phyloP scores from a whole-genome alignment of 202 grass and related monocot species.

The Hordeum pubiflorum region DNA sequence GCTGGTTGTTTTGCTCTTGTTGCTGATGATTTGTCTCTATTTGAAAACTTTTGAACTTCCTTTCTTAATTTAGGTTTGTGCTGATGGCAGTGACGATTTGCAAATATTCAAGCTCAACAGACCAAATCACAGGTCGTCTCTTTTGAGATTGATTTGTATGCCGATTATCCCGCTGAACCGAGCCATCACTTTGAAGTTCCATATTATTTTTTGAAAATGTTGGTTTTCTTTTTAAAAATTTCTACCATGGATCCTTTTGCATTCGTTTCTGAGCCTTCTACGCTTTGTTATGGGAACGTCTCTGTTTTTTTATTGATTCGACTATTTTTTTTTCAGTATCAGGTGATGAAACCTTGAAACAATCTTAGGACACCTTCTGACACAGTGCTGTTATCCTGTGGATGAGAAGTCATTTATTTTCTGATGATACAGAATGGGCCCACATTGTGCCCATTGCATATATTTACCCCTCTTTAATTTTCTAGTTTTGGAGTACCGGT shows the following conservation, averaged over 20 bases:
- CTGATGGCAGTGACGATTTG: conserved; percentile 53
- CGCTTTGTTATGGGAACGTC: not conserved
- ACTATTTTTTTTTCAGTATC: not conserved
- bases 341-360: conserved; percentile 54
- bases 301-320: not conserved
- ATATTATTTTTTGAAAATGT: not conserved
- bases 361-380: conserved; percentile 99
- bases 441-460: not conserved
- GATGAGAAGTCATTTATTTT: conserved; percentile 55
- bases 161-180: conserved; percentile 72
- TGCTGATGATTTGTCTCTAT: not conserved
- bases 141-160: conserved; percentile 50
- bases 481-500: not conserved
- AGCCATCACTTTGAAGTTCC: conserved; percentile 34
- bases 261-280: not conserved
- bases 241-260: not conserved
- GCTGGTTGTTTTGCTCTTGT: not conserved
- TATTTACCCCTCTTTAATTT: not conserved
- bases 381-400: conserved; percentile 41
- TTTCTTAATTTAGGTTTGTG: too few relatives aligned
- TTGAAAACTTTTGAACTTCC: not conserved
- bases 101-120: conserved; percentile 98
- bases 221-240: too few relatives aligned
- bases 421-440: conserved; percentile 35
- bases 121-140: conserved; percentile 72